Base-by-base conservation (phyloP, 148 eudicot genomes). In the Talinum fruticosum region DNA sequence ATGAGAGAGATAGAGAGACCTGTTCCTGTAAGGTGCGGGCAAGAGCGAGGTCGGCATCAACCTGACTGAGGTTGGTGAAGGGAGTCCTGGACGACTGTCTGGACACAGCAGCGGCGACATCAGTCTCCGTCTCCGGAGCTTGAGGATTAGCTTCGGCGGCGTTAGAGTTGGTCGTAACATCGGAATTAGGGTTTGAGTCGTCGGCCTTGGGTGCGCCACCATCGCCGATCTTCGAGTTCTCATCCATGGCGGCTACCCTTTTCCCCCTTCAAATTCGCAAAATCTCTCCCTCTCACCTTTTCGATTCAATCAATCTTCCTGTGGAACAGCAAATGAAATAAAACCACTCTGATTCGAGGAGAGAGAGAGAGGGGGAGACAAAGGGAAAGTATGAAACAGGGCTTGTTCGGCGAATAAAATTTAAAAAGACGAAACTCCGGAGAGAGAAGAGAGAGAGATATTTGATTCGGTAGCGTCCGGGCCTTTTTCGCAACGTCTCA, bases 21-120 rank as follows among this genome's bases (percentile, higher is more conserved):
- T 92, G 98, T 61, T 92, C 97, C 76, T 94, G 98, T 65, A 95
- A 86, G 69, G 96, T 95, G 34, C 98, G 90, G 69, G 98, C 98
- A 34, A 94, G 98, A 72, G 98, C 98, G 23, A 92, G 98, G 87
- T 94, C 98, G 78, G 98, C 97, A 51, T 95, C 98, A 38, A 85
- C 93, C 85, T 95, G 97, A 77, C 90, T 91, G 79, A 95, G 94
- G 78, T 87, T 86, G 32, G 98, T 89, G 76, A 95, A 95, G 8
- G 97, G 92, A 72, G 91, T 91, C 82, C 97, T 80, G 0, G 84
- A 61, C 29, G 85, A 81, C 72, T 80, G 59, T 38, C 82, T 78
- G 23, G 77, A 35, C 44, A 10, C 73, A 51, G 53, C 74, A 14
- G 69, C 72, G 34, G 66, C 83, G 65, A 23, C 59, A 3, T 72